phyloP scores from a whole-genome alignment of 352 stramenopile genomes.

The Pythium aphanidermatum region DNA sequence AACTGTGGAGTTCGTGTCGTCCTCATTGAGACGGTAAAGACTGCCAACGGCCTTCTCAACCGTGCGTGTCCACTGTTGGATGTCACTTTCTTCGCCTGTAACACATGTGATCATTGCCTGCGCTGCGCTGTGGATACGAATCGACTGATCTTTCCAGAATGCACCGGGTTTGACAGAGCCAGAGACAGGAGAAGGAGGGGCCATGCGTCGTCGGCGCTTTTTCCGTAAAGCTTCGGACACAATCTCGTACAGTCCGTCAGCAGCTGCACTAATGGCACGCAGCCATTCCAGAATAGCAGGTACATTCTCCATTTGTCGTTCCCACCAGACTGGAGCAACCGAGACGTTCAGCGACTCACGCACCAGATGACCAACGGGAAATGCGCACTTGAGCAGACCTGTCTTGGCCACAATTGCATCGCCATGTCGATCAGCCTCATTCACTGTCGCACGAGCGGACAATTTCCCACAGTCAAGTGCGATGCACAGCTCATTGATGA shows the following conservation, averaged over 20 bases:
- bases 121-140: constrained; percentile 6
- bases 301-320: constrained; percentile 51
- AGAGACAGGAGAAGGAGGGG: constrained; percentile 29
- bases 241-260: constrained; percentile 65
- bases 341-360: constrained; percentile 68
- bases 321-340: constrained; percentile 59
- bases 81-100: not conserved
- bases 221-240: constrained; percentile 62
- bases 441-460: constrained; percentile 38
- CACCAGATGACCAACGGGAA: constrained; percentile 41
- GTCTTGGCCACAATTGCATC: constrained; percentile 40
- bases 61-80: constrained; percentile 1
- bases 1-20: not conserved
- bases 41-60: not conserved
- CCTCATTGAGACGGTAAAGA: constrained; percentile 9
- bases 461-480: constrained; percentile 51
- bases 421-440: constrained; percentile 52
- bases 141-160: constrained; percentile 7
- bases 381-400: constrained; percentile 40
- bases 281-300: constrained; percentile 66
- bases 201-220: constrained; percentile 28
- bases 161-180: not conserved
- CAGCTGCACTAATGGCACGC: constrained; percentile 52
- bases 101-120: constrained; percentile 5
- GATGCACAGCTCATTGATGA: constrained; percentile 57